A percentile compares a stretch with the other conserved stretches of the same genome.
Evolutionary conservation across 208 protist species (phyloP).

Genomic region (Acanthamoeba royreba): DNA sequence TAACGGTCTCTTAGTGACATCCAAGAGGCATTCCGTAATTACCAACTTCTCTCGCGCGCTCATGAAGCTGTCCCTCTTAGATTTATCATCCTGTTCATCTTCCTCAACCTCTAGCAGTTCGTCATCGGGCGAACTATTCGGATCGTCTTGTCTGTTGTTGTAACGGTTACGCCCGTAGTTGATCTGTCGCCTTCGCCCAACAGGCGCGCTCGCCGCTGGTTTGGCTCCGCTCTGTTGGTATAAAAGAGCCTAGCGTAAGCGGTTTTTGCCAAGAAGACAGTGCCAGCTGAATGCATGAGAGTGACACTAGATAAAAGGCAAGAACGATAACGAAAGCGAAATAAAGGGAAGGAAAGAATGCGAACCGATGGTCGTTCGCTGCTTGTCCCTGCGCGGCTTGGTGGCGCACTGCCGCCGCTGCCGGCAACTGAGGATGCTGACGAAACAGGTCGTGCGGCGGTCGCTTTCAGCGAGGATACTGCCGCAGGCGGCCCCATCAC

Average conservation of each 20-base stretch:
- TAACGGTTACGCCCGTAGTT: slow-evolving; percentile 25
- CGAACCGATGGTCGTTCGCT: not conserved
- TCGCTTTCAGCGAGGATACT: not conserved
- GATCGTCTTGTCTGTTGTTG: not conserved
- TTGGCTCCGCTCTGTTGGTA: not conserved
- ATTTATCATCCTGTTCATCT: not conserved
- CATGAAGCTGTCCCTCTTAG: not conserved
- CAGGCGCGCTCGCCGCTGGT: not conserved
- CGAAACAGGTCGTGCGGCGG: not conserved
- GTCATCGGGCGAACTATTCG: not conserved
- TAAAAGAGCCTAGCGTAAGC: no score
- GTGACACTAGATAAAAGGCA: not conserved
- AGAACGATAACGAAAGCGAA: not conserved
- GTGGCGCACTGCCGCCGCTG: not conserved
- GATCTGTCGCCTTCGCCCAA: not conserved
- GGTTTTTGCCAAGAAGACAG: no score
- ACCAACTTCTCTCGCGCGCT: not conserved
- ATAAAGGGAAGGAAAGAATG: not conserved
- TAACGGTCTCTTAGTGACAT: no score
- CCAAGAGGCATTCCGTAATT: no score
- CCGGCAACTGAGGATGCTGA: not conserved
- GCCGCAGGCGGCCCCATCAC: not conserved
- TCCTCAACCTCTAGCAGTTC: not conserved
- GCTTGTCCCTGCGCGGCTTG: not conserved
- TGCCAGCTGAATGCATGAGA: not conserved